phyloP scores from a whole-genome alignment of 208 protist species.

The Leishmania tarentolae region DNA sequence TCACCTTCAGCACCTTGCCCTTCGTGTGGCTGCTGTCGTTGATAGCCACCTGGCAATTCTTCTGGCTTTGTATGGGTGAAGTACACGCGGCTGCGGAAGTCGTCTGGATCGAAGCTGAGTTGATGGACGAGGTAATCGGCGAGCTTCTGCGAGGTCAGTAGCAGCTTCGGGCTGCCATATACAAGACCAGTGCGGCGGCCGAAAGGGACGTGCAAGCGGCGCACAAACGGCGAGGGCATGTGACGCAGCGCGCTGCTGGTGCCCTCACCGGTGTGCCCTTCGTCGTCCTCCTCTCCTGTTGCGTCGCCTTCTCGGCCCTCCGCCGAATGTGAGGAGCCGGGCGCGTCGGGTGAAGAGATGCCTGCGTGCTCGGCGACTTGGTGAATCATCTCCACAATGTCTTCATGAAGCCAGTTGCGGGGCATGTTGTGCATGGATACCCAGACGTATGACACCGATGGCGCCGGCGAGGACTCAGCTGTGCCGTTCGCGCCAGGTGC shows the following conservation, averaged over 20 bases:
- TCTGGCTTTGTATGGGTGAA: slow-evolving; percentile 45
- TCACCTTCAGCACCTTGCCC: neutral
- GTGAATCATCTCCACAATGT: slow-evolving; percentile 83
- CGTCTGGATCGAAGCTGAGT: slow-evolving; percentile 65
- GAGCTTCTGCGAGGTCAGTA: slow-evolving; percentile 59
- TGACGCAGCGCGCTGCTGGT: slow-evolving; percentile 33
- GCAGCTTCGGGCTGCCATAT: slow-evolving; percentile 65
- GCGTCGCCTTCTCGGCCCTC: neutral
- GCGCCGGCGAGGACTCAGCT: neutral
- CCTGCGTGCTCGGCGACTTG: slow-evolving; percentile 69
- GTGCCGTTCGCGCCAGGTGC: neutral
- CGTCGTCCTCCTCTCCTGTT: slow-evolving; percentile 13
- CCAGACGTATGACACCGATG: slow-evolving; percentile 16
- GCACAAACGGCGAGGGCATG: slow-evolving; percentile 65
- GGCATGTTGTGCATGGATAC: slow-evolving; percentile 80
- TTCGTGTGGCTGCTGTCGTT: slow-evolving; percentile 4
- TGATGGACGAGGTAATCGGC: slow-evolving; percentile 54
- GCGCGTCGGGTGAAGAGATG: slow-evolving; percentile 37
- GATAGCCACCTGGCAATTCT: slow-evolving; percentile 11
- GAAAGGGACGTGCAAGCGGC: slow-evolving; percentile 71
- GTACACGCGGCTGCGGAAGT: slow-evolving; percentile 80
- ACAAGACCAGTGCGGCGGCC: slow-evolving; percentile 84
- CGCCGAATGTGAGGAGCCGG: neutral
- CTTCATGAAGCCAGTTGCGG: slow-evolving; percentile 81
- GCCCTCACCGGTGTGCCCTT: slow-evolving; percentile 25